Evolutionary conservation across 106 monocot species (phyloP), one percentile per base, ranked within the genome.

Genomic region (Acorus gramineus): DNA sequence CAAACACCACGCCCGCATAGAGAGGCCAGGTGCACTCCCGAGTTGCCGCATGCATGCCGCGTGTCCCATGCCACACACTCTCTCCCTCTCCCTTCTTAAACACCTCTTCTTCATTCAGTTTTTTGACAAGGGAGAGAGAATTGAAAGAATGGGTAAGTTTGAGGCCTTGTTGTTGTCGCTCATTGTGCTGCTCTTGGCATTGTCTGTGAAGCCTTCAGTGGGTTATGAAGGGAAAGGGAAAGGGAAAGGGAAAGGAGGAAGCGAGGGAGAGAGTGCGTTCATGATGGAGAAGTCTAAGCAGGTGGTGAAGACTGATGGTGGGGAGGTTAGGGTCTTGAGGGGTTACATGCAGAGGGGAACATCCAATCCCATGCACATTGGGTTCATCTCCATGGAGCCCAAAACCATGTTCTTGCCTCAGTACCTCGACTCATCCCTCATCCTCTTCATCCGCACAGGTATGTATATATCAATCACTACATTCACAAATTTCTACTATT

Each of bases 331-430:
- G 48, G 83, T 87, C 57, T 71, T 81, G 59, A 71, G 52, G 57
- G 75, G 74, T 3, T 62, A 42, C 52, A 48, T 49, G 28, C 53
- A 52, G 51, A 44, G 14, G 9, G 73, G 68, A 5, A 57, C 42
- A 13, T 62, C 59, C 11, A 13, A 49, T 2, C 66, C 52, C 56
- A 78, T 94, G 86, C 94, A 90, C 66, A 59, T 94, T 42, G 90
- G 86, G 4, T 84, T 86, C 60, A 84, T 94, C 42, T 65, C 66
- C 50, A 89, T 94, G 94, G 86, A 94, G 72, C 90, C 94, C 12
- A 86, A 82, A 65, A 76, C 86, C 0, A 76, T 94, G 48, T 74
- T 90, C 65, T 74, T 94, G 47, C 94, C 94, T 2, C 94, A 94
- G 78, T 94, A 94, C 64, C 5, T 86, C 50, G 94, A 94, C 60